These are phyloP conservation scores for Sarocladium brachiariae DNA, from an alignment of 2,329 filamentous ascomycete species.

Conservation along the genomic window DNA sequence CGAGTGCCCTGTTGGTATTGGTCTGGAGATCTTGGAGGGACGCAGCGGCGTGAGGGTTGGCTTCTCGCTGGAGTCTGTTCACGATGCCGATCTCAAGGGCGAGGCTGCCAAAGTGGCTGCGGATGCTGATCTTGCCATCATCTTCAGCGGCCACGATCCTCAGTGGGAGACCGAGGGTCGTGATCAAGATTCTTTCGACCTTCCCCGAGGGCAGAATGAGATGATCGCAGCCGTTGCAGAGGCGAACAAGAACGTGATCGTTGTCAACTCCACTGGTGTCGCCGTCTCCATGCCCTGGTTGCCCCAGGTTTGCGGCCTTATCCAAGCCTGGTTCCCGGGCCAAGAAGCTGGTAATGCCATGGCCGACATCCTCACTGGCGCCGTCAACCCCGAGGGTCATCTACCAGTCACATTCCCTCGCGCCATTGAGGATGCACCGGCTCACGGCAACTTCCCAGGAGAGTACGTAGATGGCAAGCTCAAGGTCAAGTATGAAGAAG, in stretches of 20 bases:
- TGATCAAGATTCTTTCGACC: constrained; percentile 62
- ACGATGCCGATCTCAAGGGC: constrained; percentile 23
- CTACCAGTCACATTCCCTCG: constrained; percentile 56
- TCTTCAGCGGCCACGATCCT: constrained; percentile 49
- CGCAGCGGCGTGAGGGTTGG: constrained; percentile 22
- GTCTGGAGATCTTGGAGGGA: constrained; percentile 21
- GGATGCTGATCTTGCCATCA: constrained; percentile 51
- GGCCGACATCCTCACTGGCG: constrained; percentile 56
- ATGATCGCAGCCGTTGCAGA: constrained; percentile 49
- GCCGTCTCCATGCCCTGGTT: constrained; percentile 52
- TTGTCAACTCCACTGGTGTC: constrained; percentile 59
- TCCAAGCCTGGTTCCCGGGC: constrained; percentile 62
- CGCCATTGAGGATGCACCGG: constrained; percentile 33
- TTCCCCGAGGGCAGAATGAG: constrained; percentile 53
- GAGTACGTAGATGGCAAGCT: constrained; percentile 28
- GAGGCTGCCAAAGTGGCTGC: constrained; percentile 47
- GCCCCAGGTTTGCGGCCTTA: constrained; percentile 45
- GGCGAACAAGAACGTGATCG: constrained; percentile 50
- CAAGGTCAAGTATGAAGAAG: constrained; percentile 55
- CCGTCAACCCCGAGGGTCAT: constrained; percentile 56
- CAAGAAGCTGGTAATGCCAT: constrained; percentile 62
- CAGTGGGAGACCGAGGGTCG: constrained; percentile 44
- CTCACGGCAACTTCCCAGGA: constrained; percentile 34
- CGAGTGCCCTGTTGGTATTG: constrained; percentile 22
- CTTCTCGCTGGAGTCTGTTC: constrained; percentile 21